Conservation (phyloP, 441 rosid species). For the Kokia cookei region DNA sequence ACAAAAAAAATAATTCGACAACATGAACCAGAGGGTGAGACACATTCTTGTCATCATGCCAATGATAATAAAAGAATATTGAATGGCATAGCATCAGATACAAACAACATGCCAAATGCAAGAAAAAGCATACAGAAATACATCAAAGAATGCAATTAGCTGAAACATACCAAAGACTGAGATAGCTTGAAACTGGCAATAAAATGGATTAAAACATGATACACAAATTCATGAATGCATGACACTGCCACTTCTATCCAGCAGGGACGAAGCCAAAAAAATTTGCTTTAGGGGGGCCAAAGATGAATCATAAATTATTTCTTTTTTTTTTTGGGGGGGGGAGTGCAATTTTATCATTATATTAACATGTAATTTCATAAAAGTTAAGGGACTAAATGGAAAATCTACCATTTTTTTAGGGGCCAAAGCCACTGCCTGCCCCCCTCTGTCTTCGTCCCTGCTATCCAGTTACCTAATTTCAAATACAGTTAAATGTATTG, state of each 20-base stretch:
- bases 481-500: background rate
- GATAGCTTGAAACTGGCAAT: background rate
- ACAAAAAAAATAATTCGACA: background rate
- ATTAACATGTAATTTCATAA: too few species aligned
- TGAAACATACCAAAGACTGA: background rate
- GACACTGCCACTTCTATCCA: background rate
- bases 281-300: too few species aligned
- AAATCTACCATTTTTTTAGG: too few species aligned
- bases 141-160: background rate
- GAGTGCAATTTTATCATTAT: too few species aligned
- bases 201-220: background rate
- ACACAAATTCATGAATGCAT: background rate
- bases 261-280: too few species aligned
- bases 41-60: background rate
- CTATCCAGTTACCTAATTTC: background rate
- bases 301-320: too few species aligned
- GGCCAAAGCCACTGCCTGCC: too few species aligned
- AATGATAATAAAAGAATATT: background rate
- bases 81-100: background rate
- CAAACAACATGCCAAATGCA: background rate
- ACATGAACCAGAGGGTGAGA: background rate
- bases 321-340: too few species aligned
- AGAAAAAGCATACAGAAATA: background rate
- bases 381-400: too few species aligned
- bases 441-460: too few species aligned